Evolutionary conservation across 1,284 basidiomycete species (phyloP).

Genomic region (Xerocomus minutiporus): DNA sequence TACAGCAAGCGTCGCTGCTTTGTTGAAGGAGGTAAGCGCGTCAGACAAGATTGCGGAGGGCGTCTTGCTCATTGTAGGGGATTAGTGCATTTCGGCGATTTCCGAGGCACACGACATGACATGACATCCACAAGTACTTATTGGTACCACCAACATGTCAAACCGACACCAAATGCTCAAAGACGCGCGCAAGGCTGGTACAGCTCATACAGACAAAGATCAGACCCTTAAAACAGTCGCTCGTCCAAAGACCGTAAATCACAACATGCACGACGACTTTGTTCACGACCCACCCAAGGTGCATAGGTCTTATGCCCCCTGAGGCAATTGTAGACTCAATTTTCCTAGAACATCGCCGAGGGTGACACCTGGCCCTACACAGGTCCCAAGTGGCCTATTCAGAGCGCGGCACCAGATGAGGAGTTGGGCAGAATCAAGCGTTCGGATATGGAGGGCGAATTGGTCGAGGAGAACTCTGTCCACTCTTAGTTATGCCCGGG

Average conservation of each 20-base stretch:
- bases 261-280: slow-evolving; percentile 34
- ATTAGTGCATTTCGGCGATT: slow-evolving; percentile 25
- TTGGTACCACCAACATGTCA: neutral
- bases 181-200: neutral
- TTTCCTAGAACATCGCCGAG: slow-evolving; percentile 9
- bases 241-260: neutral
- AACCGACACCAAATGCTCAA: slow-evolving; percentile 12
- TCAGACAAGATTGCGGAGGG: slow-evolving; percentile 31
- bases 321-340: neutral
- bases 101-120: slow-evolving; percentile 14
- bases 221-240: neutral
- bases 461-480: slow-evolving; percentile 12
- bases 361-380: neutral
- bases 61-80: slow-evolving; percentile 27
- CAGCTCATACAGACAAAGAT: neutral
- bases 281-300: slow-evolving; percentile 32
- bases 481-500: neutral
- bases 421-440: slow-evolving; percentile 13
- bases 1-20: slow-evolving; percentile 33
- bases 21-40: slow-evolving; percentile 33
- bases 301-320: neutral
- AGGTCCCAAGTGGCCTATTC: neutral
- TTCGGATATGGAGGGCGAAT: slow-evolving; percentile 6
- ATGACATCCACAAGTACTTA: slow-evolving; percentile 1
- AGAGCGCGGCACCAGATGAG: neutral